Conservation (phyloP, 352 stramenopile genomes). For the Phytophthora litchii region DNA sequence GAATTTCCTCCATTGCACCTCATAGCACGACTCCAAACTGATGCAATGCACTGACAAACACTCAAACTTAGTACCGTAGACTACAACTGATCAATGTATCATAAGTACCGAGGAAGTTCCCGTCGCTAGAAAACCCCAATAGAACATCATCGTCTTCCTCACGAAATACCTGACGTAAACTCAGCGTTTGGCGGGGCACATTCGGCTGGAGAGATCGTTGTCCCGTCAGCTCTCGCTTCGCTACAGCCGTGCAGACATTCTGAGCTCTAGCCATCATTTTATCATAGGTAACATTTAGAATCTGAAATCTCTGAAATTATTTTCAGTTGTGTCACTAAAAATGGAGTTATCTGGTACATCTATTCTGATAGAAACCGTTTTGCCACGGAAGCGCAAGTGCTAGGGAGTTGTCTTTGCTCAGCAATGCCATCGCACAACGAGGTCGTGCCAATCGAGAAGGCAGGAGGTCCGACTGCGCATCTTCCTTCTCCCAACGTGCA, state of each 20-base stretch:
- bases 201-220: not conserved
- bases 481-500: not conserved
- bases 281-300: too few relatives aligned
- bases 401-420: not conserved
- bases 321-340: too few relatives aligned
- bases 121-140: constrained; percentile 74
- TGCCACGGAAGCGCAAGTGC: too few relatives aligned
- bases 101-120: constrained; percentile 53
- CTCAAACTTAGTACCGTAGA: not conserved
- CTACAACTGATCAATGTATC: constrained; percentile 6
- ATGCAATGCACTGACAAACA: constrained; percentile 52
- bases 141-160: constrained; percentile 55
- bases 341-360: too few relatives aligned
- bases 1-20: constrained; percentile 61
- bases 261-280: too few relatives aligned
- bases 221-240: constrained; percentile 17
- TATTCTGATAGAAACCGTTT: too few relatives aligned
- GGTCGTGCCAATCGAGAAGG: constrained; percentile 8
- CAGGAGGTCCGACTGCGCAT: not conserved
- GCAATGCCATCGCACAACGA: constrained; percentile 12
- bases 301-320: too few relatives aligned
- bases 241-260: constrained; percentile 13
- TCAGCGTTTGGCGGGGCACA: constrained; percentile 17
- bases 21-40: constrained; percentile 37
- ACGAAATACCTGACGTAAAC: constrained; percentile 41